Base-by-base conservation (phyloP, 2,329 filamentous ascomycete genomes). In the Plenodomus tracheiphilus region DNA sequence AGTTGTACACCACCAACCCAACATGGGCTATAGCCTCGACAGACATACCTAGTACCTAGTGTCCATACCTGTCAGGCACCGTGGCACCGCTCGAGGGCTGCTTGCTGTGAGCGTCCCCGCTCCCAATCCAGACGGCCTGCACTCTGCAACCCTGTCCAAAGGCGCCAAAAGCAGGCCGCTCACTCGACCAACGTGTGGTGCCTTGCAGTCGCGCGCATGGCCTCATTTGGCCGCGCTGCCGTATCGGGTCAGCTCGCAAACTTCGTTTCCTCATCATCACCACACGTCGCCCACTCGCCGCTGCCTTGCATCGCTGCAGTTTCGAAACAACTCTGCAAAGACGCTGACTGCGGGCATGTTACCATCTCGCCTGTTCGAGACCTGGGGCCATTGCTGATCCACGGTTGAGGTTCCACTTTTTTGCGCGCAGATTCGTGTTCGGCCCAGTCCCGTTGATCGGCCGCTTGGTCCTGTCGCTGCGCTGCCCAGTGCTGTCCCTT, bases 141-240 rank as follows among this genome's bases (percentile, higher is more conserved):
- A 28, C 40, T 43, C 16, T 38, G 22, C 2, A 22, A 44, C 25
- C 30, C 20, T 42, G 30, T 28, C 25, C 28, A 39, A 43, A 43
- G 28, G 46, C 47, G 49, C 44, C 41, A 37, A 47, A 42, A 43
- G 44, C 44, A 46, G 39, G 34, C 40, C 45, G 39, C 37, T 48
- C 43, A 51, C 40, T 51, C 47, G 41, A 42, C 19, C 28, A 11
- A 32, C 25, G 28, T 38, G 28, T 22, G 34, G 47, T 53, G 38
- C 53, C 53, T 56, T 51, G 47, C 47, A 50, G 46, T 25, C 39
- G 38, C 47, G 37, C 41, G 47, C 51, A 54, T 54, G 47, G 44
- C 46, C 47, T 39, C 39, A 32, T 32, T 32, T 32, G 44, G 41
- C 38, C 40, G 22, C 40, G 50, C 40, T 37, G 39, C 30, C 22